These are phyloP conservation scores for Silene vulgaris DNA, from an alignment of 179 eudicot species.

Conservation along the genomic window DNA sequence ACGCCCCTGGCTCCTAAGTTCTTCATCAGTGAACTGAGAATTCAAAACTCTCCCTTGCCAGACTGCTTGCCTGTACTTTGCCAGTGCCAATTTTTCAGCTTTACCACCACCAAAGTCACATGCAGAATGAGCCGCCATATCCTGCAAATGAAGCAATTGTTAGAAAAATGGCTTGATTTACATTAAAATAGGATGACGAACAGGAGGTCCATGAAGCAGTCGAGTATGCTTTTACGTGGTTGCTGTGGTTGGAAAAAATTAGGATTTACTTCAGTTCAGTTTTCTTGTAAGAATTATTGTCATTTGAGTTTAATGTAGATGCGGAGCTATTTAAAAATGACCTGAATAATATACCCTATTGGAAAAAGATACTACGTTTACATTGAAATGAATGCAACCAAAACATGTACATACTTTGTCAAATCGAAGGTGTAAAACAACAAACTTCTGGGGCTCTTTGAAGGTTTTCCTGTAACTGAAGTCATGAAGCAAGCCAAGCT, in stretches of 20 bases:
- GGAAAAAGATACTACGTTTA: neutral
- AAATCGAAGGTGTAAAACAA: conserved; percentile 87
- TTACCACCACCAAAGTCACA: conserved; percentile 97
- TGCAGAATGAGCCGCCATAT: conserved; percentile 99
- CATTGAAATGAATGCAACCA: neutral
- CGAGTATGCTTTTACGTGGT: neutral
- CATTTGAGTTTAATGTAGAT: neutral
- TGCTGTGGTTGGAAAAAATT: neutral
- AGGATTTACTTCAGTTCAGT: neutral
- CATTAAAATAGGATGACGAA: neutral
- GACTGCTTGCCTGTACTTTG: conserved; percentile 72
- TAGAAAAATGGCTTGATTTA: neutral
- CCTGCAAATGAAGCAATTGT: conserved; percentile 39
- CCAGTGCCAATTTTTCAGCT: conserved; percentile 85
- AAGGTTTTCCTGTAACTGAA: conserved; percentile 38
- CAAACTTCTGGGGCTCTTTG: conserved; percentile 57
- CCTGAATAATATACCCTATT: neutral
- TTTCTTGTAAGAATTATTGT: neutral
- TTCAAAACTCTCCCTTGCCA: conserved; percentile 96
- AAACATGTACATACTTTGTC: conserved; percentile 58
- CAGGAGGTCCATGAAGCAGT: neutral
- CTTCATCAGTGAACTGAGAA: conserved; percentile 91
- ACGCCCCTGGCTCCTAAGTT: conserved; percentile 86
- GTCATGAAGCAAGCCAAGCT: conserved; percentile 40
- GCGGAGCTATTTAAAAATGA: too few relatives aligned